Conservation (phyloP, 306 rosid species). For the Acacia acuminata region DNA sequence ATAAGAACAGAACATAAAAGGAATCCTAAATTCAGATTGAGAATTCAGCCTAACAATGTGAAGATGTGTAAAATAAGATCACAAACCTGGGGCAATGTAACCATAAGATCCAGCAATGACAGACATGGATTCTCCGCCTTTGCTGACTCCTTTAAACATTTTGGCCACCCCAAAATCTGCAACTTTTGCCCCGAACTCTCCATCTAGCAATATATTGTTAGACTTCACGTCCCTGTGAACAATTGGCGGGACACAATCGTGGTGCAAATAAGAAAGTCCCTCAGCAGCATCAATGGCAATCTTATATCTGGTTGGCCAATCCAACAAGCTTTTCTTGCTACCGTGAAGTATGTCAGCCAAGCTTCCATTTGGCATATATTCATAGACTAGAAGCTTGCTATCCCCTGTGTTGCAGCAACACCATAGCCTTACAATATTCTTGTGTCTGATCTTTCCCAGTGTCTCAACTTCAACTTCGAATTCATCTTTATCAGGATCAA, state of each 20-base stretch:
- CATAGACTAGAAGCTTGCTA: conserved; percentile 74
- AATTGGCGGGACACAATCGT: conserved; percentile 74
- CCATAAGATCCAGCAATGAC: conserved; percentile 69
- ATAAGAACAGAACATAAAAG: neutral
- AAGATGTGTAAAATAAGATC: neutral
- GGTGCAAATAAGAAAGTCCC: conserved; percentile 83
- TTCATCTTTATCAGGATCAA: conserved; percentile 46
- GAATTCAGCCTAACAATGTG: neutral
- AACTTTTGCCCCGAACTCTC: conserved; percentile 73
- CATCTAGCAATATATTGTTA: conserved; percentile 74
- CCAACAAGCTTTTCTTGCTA: conserved; percentile 50
- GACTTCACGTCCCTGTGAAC: conserved; percentile 85
- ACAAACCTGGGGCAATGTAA: conserved; percentile 80
- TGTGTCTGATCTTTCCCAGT: conserved; percentile 78
- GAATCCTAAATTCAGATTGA: neutral
- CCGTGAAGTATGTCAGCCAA: conserved; percentile 63
- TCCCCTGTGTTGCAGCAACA: conserved; percentile 69
- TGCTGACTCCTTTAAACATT: conserved; percentile 31
- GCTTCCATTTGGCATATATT: conserved; percentile 90
- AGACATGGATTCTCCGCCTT: conserved; percentile 55
- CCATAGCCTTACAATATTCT: conserved; percentile 77
- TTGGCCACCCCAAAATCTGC: conserved; percentile 83
- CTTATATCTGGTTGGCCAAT: conserved; percentile 71
- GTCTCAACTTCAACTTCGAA: conserved; percentile 84
- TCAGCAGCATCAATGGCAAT: conserved; percentile 84